phyloP scores from a whole-genome alignment of 352 stramenopile genomes.

The Pythium rhizo-oryzae region DNA sequence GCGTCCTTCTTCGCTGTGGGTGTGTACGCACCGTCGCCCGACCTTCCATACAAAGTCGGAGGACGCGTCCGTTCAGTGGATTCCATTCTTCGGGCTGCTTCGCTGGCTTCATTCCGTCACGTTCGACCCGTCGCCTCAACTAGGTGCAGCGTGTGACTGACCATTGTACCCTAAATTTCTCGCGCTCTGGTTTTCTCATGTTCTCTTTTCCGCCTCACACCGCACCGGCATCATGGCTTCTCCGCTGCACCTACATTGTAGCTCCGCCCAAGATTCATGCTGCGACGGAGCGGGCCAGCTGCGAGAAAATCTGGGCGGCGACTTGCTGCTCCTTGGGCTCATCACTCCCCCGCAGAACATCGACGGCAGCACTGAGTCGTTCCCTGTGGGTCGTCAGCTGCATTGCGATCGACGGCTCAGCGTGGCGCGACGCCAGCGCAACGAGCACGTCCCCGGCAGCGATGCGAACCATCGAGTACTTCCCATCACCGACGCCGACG shows the following conservation, averaged over 20 bases:
- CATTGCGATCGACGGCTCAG: conserved; percentile 41
- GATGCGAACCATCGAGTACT: conserved; percentile 75
- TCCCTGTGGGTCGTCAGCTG: conserved; percentile 56
- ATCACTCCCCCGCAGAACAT: conserved; percentile 51
- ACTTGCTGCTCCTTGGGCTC: conserved; percentile 68
- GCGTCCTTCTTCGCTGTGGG: background rate
- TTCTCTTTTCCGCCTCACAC: background rate
- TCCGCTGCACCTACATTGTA: background rate
- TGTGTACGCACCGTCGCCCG: background rate
- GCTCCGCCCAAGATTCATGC: conserved; percentile 4
- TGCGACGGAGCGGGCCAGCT: conserved; percentile 29
- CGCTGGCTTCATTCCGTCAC: background rate
- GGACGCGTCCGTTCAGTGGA: background rate
- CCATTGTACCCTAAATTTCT: background rate
- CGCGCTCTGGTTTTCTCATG: conserved; percentile 12
- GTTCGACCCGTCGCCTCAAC: background rate
- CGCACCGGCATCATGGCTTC: background rate
- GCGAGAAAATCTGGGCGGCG: conserved; percentile 49
- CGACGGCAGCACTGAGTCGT: conserved; percentile 40
- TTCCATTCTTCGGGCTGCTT: background rate
- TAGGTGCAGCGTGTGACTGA: conserved; percentile 5
- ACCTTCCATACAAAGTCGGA: background rate
- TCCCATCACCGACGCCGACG: conserved; percentile 60
- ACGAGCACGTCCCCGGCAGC: conserved; percentile 54
- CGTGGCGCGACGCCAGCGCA: conserved; percentile 42